phyloP scores from a whole-genome alignment of 495 filamentous ascomycete genomes.

The Cladorrhinum samala region DNA sequence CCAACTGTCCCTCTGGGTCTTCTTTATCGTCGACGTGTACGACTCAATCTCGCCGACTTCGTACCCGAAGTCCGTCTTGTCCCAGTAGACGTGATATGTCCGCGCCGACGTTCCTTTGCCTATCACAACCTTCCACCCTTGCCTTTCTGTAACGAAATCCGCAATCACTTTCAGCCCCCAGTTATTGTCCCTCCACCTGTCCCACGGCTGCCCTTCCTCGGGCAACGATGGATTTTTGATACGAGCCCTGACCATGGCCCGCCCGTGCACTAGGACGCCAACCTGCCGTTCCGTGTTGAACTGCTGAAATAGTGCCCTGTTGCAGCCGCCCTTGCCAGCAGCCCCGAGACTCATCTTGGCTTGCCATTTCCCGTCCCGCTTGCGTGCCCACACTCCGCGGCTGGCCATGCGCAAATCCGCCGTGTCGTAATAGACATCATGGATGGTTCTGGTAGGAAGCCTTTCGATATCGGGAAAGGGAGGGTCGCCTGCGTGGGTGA shows the following conservation, averaged over 20 bases:
- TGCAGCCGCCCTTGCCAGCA: no score
- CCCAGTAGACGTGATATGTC: conserved; percentile 16
- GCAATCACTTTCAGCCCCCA: conserved; percentile 25
- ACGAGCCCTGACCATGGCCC: conserved; percentile 19
- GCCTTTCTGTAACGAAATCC: conserved; percentile 26
- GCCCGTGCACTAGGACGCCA: neutral
- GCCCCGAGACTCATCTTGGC: conserved; percentile 26
- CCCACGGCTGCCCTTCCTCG: neutral
- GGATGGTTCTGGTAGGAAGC: conserved; percentile 18
- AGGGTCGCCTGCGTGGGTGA: conserved; percentile 15
- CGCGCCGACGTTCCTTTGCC: conserved; percentile 29
- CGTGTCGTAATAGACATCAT: conserved; percentile 33
- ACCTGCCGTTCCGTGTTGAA: neutral
- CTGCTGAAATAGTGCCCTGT: no score
- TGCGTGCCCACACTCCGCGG: conserved; percentile 27
- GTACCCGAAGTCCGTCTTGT: conserved; percentile 33
- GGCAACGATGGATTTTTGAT: neutral
- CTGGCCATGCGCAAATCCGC: conserved; percentile 13
- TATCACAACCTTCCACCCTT: conserved; percentile 27
- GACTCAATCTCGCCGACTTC: conserved; percentile 36
- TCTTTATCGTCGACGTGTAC: neutral
- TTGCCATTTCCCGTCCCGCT: conserved; percentile 26
- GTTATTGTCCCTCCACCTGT: neutral
- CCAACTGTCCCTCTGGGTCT: neutral
- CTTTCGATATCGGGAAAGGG: conserved; percentile 19